These are phyloP conservation scores for Cochlearia excelsa DNA, from an alignment of 345 rosid species.

Conservation along the genomic window DNA sequence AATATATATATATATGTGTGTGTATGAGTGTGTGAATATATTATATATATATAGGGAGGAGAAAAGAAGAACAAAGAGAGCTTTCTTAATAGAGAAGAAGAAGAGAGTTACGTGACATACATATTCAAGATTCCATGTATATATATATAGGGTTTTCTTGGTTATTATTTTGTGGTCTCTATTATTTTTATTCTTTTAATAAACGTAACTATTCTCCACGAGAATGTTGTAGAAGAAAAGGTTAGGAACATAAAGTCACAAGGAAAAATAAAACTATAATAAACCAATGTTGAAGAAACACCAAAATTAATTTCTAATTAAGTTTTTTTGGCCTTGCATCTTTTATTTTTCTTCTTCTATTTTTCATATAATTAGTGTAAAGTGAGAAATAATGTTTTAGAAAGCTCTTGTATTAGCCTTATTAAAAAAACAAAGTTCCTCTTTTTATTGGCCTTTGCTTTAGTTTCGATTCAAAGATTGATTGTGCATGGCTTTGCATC, in stretches of 20 bases:
- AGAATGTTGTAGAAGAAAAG: conserved; percentile 20
- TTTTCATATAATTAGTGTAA: too few relatives aligned
- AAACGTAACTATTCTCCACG: neutral
- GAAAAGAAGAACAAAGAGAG: conserved; percentile 20
- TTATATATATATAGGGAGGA: conserved; percentile 14
- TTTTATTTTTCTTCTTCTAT: neutral
- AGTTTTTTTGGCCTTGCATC: neutral
- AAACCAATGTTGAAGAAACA: neutral
- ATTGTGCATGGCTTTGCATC: conserved; percentile 16
- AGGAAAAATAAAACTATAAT: neutral
- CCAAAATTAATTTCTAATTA: neutral
- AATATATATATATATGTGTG: neutral
- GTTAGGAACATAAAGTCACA: conserved; percentile 5
- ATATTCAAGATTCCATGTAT: conserved; percentile 34
- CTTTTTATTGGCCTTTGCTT: conserved; percentile 32
- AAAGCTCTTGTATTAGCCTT: neutral
- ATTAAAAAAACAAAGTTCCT: neutral
- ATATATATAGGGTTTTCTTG: conserved; percentile 20
- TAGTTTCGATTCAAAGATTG: conserved; percentile 32
- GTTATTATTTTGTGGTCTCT: neutral
- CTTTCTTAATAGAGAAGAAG: conserved; percentile 36
- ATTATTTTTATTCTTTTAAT: neutral
- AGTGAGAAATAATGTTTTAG: neutral
- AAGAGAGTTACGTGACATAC: conserved; percentile 37
- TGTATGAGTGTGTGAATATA: neutral